Evolutionary conservation across 305 asterid genomes (phyloP).

Genomic region (Solanum hybrid): DNA sequence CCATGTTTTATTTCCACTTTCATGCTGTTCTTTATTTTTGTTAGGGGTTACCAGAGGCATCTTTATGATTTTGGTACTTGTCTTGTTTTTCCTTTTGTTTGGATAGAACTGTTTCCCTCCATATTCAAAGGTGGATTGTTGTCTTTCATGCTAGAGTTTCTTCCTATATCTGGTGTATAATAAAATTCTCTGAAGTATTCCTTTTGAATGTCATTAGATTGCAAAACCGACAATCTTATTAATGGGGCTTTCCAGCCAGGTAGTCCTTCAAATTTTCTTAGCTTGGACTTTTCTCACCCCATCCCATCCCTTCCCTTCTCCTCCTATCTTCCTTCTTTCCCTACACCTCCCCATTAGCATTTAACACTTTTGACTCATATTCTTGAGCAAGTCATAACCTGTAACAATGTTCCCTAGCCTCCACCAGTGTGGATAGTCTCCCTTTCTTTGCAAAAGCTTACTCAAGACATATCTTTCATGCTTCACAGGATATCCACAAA

Average conservation of each 20-base stretch:
- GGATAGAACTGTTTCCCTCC: not conserved
- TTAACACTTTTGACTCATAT: not conserved
- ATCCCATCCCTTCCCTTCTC: not conserved
- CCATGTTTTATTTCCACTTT: constrained; percentile 5
- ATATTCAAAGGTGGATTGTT: not conserved
- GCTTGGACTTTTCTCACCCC: not conserved
- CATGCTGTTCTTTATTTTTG: constrained; percentile 1
- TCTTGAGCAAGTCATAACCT: not conserved
- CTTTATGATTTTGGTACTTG: not conserved
- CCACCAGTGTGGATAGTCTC: not conserved
- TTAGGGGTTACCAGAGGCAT: not conserved
- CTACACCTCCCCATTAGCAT: not conserved
- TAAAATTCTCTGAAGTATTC: not conserved
- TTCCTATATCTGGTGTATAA: not conserved
- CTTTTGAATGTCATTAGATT: not conserved
- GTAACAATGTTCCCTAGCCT: not conserved
- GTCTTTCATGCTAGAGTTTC: not conserved
- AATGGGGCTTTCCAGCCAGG: not conserved
- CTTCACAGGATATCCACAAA: not conserved
- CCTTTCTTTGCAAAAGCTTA: not conserved
- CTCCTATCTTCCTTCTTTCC: not conserved
- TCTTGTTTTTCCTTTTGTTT: not conserved
- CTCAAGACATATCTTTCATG: not conserved
- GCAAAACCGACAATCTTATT: not conserved
- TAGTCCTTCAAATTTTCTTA: not conserved